Base-by-base conservation (phyloP, 495 filamentous ascomycete genomes). In the Umbilicaria muhlenbergii region DNA sequence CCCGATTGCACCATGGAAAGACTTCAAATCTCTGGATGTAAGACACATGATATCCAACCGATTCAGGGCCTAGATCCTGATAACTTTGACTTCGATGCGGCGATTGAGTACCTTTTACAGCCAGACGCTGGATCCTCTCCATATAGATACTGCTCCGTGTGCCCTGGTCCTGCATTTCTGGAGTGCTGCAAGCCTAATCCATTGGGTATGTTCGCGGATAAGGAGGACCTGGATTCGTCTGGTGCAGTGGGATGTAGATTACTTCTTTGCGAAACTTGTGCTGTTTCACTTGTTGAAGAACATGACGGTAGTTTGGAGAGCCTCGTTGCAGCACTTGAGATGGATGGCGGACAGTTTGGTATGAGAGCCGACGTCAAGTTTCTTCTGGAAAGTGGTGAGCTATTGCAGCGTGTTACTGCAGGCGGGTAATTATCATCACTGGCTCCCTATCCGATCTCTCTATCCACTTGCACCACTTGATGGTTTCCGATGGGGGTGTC, bases 71-170 rank as follows among this genome's bases (percentile, higher is more conserved):
- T 48, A 18, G 41, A 45, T 14, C 35, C 42, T 4, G 46, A 41
- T 1, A 42, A 41, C 0, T 54, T 62, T 14, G 47, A 61, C 38
- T 54, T 50, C 13, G 42, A 42, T 11, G 52, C 49, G 0, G 58
- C 62, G 0, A 55, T 51, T 33, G 42, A 47, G 1, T 52, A 45
- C 35, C 42, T 68, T 15, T 19, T 48, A 11, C 28, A 24, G 1
- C 10, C 28, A 21, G 31, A 44, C 16, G 41, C 46, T 16, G 49
- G 44, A 1, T 33, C 36, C n/a, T 41, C 39, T 24, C 47, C 41
- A 11, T 55, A 52, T 35, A 35, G 46, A 11, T 70, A 64, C 61
- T 69, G 67, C 48, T 58, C 53, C 11, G 38, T 70, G 8, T 70
- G 67, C 36, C 57, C 59, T 8, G 46, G 45, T 10, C 58, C 64